phyloP scores from a whole-genome alignment of 1,284 basidiomycete genomes.

The Mycosarcoma mackinlayi region DNA sequence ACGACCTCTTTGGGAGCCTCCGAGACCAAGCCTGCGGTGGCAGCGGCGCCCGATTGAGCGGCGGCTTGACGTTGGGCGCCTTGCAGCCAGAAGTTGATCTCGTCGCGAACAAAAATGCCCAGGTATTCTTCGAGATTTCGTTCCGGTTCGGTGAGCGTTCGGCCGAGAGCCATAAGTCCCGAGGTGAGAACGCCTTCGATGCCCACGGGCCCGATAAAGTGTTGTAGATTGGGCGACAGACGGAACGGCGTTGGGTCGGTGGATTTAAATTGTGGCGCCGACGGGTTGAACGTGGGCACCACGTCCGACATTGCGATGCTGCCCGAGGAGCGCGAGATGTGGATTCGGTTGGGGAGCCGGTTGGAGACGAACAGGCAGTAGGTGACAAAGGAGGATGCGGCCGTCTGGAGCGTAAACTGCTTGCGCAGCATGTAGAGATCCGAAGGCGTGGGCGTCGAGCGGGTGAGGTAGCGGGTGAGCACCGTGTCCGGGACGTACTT shows the following conservation, averaged over 20 bases:
- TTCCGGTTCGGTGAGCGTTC: conserved; percentile 90
- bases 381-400: conserved; percentile 90
- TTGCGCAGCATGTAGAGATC: conserved; percentile 98
- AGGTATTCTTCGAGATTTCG: conserved; percentile 88
- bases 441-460: conserved; percentile 83
- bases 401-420: conserved; percentile 91
- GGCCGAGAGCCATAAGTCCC: conserved; percentile 88
- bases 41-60: conserved; percentile 4
- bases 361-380: conserved; percentile 87
- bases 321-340: conserved; percentile 78
- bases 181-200: conserved; percentile 90
- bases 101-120: conserved; percentile 90
- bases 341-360: conserved; percentile 85
- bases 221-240: conserved; percentile 94
- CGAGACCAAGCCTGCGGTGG: conserved; percentile 12
- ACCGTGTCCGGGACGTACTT: conserved; percentile 94
- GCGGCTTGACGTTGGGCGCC: conserved; percentile 57
- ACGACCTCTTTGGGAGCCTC: conserved; percentile 76
- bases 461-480: conserved; percentile 88
- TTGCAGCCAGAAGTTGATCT: conserved; percentile 79
- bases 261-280: conserved; percentile 78
- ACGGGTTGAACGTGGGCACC: conserved; percentile 71
- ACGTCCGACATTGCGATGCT: conserved; percentile 65
- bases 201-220: conserved; percentile 87
- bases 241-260: conserved; percentile 95